Evolutionary conservation across 2,329 filamentous ascomycete species (phyloP).

Genomic region (Rutstroemia sp.): DNA sequence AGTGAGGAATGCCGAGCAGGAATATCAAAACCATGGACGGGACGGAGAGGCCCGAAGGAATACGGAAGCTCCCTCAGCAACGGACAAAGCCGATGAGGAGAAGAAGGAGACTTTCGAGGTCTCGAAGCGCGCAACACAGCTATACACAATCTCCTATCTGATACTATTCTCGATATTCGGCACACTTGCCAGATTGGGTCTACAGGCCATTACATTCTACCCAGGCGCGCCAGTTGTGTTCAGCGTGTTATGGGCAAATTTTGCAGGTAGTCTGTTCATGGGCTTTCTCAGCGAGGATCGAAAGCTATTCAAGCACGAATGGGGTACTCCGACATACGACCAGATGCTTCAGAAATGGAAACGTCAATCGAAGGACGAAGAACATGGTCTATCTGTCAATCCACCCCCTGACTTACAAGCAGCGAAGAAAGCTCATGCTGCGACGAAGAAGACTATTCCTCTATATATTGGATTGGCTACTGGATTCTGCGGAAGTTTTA

Average conservation of each 20-base stretch:
- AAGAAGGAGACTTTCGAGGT: slow-evolving; percentile 23
- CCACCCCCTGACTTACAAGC: slow-evolving; percentile 33
- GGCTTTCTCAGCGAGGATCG: slow-evolving; percentile 79
- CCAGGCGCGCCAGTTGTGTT: slow-evolving; percentile 68
- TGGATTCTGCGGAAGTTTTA: slow-evolving; percentile 84
- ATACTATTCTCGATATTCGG: slow-evolving; percentile 80
- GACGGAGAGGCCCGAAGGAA: background rate
- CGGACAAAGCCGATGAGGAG: slow-evolving; percentile 7
- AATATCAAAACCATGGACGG: slow-evolving; percentile 13
- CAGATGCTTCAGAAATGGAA: slow-evolving; percentile 30
- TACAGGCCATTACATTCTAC: slow-evolving; percentile 74
- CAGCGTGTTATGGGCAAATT: slow-evolving; percentile 79
- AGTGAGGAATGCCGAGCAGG: slow-evolving; percentile 14
- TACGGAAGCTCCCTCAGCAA: slow-evolving; percentile 5
- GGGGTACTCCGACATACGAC: slow-evolving; percentile 42
- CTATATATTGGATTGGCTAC: slow-evolving; percentile 81
- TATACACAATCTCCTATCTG: slow-evolving; percentile 74
- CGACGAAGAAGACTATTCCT: slow-evolving; percentile 77
- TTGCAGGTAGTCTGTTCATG: slow-evolving; percentile 73
- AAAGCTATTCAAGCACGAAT: slow-evolving; percentile 64
- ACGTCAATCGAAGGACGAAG: slow-evolving; percentile 32
- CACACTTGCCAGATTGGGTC: slow-evolving; percentile 72
- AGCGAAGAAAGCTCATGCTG: slow-evolving; percentile 49
- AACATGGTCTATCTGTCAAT: slow-evolving; percentile 24
- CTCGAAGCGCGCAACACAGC: slow-evolving; percentile 46